phyloP scores from a whole-genome alignment of 176 grass and related monocot species.

The Thalia dealbata region DNA sequence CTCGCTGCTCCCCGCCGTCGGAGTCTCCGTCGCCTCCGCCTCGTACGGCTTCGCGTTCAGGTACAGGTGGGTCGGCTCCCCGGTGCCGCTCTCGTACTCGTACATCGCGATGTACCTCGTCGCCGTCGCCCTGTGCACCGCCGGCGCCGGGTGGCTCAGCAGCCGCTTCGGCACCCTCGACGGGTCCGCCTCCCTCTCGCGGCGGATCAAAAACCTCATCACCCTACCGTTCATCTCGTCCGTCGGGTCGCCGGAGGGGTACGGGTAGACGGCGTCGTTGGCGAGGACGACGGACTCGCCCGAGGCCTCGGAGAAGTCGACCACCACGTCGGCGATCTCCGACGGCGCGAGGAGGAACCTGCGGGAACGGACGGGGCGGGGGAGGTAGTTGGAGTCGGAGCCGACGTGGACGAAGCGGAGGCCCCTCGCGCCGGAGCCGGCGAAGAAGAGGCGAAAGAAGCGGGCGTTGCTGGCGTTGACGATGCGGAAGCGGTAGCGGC shows the following conservation, averaged over 20 bases:
- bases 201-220: constrained; percentile 60
- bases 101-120: constrained; percentile 64
- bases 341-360: constrained; percentile 44
- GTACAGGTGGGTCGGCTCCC: constrained; percentile 81
- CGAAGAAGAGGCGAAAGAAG: constrained; percentile 47
- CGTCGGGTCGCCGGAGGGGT: constrained; percentile 52
- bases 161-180: constrained; percentile 32
- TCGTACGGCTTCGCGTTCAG: constrained; percentile 54
- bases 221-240: constrained; percentile 53
- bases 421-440: constrained; percentile 14
- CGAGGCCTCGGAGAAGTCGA: constrained; percentile 29
- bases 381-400: constrained; percentile 55
- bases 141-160: constrained; percentile 25
- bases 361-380: constrained; percentile 26
- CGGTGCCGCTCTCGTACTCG: constrained; percentile 55
- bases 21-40: constrained; percentile 75
- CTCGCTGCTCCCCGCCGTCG: constrained; percentile 52
- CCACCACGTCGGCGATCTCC: constrained; percentile 38
- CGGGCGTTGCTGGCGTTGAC: constrained; percentile 75
- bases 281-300: constrained; percentile 16
- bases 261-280: constrained; percentile 61
- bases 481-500: constrained; percentile 64
- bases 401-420: constrained; percentile 34
- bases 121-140: constrained; percentile 5
- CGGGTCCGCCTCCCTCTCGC: constrained; percentile 13